phyloP scores from a whole-genome alignment of 192 early-diverging fungal species.

The Pecoramyces ruminantium region DNA sequence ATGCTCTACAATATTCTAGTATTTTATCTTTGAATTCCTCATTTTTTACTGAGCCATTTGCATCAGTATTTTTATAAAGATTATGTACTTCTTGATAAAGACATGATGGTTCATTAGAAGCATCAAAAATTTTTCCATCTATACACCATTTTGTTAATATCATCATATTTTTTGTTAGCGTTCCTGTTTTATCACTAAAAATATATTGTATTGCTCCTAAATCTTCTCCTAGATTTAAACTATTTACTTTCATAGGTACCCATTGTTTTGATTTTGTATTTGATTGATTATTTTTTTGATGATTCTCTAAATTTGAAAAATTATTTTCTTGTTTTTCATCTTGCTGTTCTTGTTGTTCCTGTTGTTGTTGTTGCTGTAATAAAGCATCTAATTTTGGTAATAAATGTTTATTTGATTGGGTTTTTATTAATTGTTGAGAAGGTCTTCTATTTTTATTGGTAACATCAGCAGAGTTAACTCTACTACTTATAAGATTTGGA shows the following conservation, averaged over 20 bases:
- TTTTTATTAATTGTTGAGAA: not conserved
- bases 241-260: not conserved
- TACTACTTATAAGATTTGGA: not conserved
- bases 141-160: not conserved
- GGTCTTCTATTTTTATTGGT: not conserved
- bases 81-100: not conserved
- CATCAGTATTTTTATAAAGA: not conserved
- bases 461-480: not conserved
- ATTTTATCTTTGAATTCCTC: conserved; percentile 3
- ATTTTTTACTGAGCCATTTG: not conserved
- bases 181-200: conserved; percentile 81
- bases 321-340: not conserved
- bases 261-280: not conserved
- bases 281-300: no score
- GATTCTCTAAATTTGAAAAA: no score
- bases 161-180: not conserved
- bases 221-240: conserved; percentile 38
- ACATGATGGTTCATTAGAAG: not conserved
- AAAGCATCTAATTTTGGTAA: not conserved
- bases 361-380: not conserved
- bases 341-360: not conserved
- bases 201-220: conserved; percentile 90
- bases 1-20: not conserved
- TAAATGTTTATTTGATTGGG: not conserved
- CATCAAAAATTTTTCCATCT: conserved; percentile 8